These are phyloP conservation scores for Lactarius trivialis DNA, from an alignment of 768 basidiomycete species.

Conservation along the genomic window DNA sequence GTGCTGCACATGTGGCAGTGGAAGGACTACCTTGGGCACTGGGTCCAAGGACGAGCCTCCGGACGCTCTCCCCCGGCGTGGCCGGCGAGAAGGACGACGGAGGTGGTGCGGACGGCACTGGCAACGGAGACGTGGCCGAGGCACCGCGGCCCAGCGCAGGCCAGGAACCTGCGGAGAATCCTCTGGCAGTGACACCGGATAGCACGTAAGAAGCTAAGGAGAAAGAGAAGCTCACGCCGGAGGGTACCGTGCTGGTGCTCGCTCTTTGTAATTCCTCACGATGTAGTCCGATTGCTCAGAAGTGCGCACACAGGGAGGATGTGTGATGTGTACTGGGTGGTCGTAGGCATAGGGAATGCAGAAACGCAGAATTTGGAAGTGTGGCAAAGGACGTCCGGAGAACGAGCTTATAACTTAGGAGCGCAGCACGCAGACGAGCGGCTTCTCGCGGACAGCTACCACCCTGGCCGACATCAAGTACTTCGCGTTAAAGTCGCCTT, in stretches of 20 bases:
- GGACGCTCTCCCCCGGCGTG: constrained; percentile 23
- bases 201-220: constrained; percentile 5
- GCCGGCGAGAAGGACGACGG: constrained; percentile 18
- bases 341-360: too few relatives aligned
- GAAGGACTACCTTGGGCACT: constrained; percentile 70
- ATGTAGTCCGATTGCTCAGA: constrained; percentile 32
- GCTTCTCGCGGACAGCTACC: constrained; percentile 46
- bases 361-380: constrained; percentile 59
- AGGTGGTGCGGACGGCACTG: not conserved
- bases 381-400: too few relatives aligned
- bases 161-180: constrained; percentile 23
- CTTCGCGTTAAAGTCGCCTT: constrained; percentile 76
- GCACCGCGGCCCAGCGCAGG: not conserved
- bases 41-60: constrained; percentile 59
- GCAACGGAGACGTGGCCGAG: constrained; percentile 5
- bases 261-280: not conserved
- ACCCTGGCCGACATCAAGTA: constrained; percentile 65
- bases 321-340: too few relatives aligned
- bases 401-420: constrained; percentile 42
- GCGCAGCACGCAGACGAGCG: too few relatives aligned
- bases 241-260: constrained; percentile 29
- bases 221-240: constrained; percentile 23
- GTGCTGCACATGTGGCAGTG: constrained; percentile 74
- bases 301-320: too few relatives aligned
- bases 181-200: not conserved